Evolutionary conservation across 2,329 filamentous ascomycete genomes (phyloP).

Genomic region (Trichoderma endophyticum): DNA sequence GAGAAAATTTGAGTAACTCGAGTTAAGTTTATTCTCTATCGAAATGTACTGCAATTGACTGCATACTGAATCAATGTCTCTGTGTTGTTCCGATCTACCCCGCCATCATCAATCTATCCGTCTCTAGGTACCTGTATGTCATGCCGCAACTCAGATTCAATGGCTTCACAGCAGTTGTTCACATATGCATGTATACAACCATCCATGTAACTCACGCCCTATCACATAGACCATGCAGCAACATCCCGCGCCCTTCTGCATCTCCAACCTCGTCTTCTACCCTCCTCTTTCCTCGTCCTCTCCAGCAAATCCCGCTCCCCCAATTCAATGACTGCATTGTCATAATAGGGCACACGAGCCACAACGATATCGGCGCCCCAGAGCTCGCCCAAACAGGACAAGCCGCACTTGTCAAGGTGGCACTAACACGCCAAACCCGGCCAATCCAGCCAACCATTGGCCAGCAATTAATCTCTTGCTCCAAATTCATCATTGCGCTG

Average conservation of each 20-base stretch:
- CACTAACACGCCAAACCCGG: not conserved
- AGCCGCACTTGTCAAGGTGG: not conserved
- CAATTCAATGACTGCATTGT: not conserved
- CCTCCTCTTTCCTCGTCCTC: not conserved
- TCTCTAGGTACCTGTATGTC: not conserved
- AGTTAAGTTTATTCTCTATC: no score
- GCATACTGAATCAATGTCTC: not conserved
- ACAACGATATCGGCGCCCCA: slow-evolving; percentile 17
- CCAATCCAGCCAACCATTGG: not conserved
- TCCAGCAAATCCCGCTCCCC: not conserved
- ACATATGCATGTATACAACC: not conserved
- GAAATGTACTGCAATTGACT: not conserved
- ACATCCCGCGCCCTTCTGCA: not conserved
- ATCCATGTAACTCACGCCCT: not conserved
- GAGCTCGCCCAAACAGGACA: slow-evolving; percentile 6
- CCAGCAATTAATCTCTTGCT: slow-evolving; percentile 6
- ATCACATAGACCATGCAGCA: not conserved
- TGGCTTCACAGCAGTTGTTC: not conserved
- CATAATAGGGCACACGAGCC: slow-evolving; percentile 8
- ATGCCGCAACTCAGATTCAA: not conserved
- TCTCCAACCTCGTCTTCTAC: not conserved
- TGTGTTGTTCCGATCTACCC: not conserved
- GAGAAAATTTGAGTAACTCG: no score
- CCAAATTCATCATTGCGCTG: not conserved
- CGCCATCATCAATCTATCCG: not conserved